Evolutionary conservation across 441 rosid genomes (phyloP), one percentile per base, ranked within the genome.

Genomic region (Dalechampia spathulata): DNA sequence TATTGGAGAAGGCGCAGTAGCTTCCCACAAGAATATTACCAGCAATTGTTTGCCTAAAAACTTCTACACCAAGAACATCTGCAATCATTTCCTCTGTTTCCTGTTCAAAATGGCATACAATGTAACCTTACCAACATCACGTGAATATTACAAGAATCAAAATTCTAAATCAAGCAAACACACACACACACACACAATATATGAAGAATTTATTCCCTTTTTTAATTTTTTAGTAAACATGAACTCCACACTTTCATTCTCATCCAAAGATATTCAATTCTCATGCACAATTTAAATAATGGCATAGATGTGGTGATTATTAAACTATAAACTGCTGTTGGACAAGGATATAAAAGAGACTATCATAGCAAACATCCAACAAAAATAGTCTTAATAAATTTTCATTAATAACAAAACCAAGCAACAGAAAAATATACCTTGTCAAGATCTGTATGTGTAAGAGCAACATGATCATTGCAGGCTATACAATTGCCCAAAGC

Each of bases 391-490:
- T 16, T 1, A 19, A 27, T 7, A 5, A 3, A 23, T 32, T 22
- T 17, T 12, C 19, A 36, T 1, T 9, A 38, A 11, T n/a, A 49
- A 16, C 11, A 49, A 16, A 28, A 17, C 26, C 30, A 43, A 10
- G 4, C 5, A 5, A 34, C 12, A 20, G 30, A 32, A 10, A 2
- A 15, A 23, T 5, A 63, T 76, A 89, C 97, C 83, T 43, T 79
- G 75, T 83, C 94, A 42, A 88, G 83, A 66, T 92, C 97, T 2
- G 96, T 82, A 72, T 92, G 99, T 8, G 92, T 78, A 64, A 92
- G 80, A 59, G 99, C 97, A 59, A 88, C 98, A 71, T 88, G 90
- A 63, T 92, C 96, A 72, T 92, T 89, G 75, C 97, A 92, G 44
- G 94, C 91, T 66, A 92, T 78, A 65, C 97, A 83, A 54, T 92